A percentile compares a stretch with the other conserved stretches of the same genome.
Evolutionary conservation across 306 rosid species (phyloP).

Genomic region (Trifolium pratense): DNA sequence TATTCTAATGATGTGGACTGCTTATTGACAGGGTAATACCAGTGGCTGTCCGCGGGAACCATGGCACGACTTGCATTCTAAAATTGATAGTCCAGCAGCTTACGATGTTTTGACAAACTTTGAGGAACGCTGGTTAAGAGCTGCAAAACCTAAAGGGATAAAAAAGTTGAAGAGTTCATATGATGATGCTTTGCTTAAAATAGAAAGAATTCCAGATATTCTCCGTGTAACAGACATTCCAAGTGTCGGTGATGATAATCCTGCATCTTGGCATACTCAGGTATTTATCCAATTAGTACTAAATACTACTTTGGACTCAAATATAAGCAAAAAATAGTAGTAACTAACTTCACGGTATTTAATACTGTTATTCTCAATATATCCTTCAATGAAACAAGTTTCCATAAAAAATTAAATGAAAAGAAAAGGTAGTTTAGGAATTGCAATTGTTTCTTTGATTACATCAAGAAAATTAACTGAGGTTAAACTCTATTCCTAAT

Average conservation of each 20-base stretch:
- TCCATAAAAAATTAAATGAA: too few relatives aligned
- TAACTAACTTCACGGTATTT: too few relatives aligned
- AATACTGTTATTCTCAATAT: too few relatives aligned
- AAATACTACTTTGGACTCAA: not conserved
- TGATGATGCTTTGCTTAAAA: conserved; percentile 81
- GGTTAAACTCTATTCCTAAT: too few relatives aligned
- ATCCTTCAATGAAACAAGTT: too few relatives aligned
- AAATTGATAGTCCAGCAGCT: conserved; percentile 95
- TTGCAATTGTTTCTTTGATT: too few relatives aligned
- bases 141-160: conserved; percentile 82
- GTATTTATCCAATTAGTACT: conserved; percentile 47
- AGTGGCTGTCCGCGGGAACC: conserved; percentile 96
- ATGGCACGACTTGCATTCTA: conserved; percentile 98
- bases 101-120: conserved; percentile 90
- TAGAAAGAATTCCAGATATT: conserved; percentile 80
- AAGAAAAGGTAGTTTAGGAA: too few relatives aligned
- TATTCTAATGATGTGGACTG: conserved; percentile 38
- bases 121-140: conserved; percentile 96
- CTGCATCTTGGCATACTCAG: conserved; percentile 97
- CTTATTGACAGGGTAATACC: conserved; percentile 63
- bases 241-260: conserved; percentile 59
- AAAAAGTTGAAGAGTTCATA: conserved; percentile 63
- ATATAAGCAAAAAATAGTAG: not conserved
- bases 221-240: conserved; percentile 52
- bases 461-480: too few relatives aligned